A percentile compares a stretch with the other conserved stretches of the same genome.
Conservation (phyloP, 2,329 filamentous ascomycete species). For the Tolypocladium tropicale region DNA sequence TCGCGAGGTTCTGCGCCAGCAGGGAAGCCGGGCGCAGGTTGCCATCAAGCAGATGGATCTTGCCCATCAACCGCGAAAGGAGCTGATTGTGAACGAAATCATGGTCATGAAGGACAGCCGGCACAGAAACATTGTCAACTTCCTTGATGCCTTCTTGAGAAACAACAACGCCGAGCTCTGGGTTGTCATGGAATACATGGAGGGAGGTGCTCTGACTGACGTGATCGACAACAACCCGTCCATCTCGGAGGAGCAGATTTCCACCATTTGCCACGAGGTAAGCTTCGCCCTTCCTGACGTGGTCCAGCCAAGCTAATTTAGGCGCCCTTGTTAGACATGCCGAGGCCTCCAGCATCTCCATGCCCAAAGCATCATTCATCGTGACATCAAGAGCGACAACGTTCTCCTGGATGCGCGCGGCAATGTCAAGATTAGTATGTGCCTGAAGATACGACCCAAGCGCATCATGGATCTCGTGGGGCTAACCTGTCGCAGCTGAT, state of each 20-base stretch:
- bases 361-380: constrained; percentile 92
- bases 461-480: neutral
- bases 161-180: constrained; percentile 94
- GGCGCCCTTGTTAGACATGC: constrained; percentile 60
- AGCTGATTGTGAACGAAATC: constrained; percentile 98
- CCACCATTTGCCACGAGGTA: constrained; percentile 94
- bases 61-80: constrained; percentile 91
- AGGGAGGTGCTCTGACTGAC: constrained; percentile 92
- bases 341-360: constrained; percentile 90
- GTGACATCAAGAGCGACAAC: constrained; percentile 99
- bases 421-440: constrained; percentile 94
- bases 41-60: constrained; percentile 99
- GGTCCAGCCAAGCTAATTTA: constrained; percentile 7
- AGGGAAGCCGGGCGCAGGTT: constrained; percentile 77
- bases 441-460: neutral
- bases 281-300: constrained; percentile 14
- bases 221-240: constrained; percentile 96
- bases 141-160: constrained; percentile 89
- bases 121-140: constrained; percentile 98
- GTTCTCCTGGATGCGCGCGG: constrained; percentile 88
- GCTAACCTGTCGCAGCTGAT: constrained; percentile 58
- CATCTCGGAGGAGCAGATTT: constrained; percentile 94
- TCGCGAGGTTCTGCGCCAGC: constrained; percentile 64
- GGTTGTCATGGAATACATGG: constrained; percentile 99
- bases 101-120: constrained; percentile 99